Evolutionary conservation across 1,139 yeast genomes (phyloP).

Genomic region (Geotrichum siamense): DNA sequence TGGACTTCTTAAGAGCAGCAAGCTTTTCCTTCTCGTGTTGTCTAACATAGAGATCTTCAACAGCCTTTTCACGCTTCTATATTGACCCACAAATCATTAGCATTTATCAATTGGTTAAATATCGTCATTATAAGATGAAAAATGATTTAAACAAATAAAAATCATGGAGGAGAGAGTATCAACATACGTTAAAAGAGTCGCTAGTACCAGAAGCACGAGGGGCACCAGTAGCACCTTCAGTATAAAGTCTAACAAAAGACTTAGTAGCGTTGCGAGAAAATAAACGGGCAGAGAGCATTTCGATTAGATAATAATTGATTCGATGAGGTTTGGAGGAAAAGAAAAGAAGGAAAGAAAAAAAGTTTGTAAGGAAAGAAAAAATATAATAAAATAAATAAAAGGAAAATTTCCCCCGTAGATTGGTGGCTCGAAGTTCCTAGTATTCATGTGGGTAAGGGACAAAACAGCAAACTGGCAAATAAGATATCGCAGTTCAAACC

Average conservation of each 20-base stretch:
- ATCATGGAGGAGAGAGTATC: not conserved
- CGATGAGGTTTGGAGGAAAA: not conserved
- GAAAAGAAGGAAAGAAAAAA: not conserved
- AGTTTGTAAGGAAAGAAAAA: too few species aligned
- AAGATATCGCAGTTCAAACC: slow-evolving; percentile 4
- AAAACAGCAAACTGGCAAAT: slow-evolving; percentile 3
- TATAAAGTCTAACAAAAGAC: slow-evolving; percentile 39
- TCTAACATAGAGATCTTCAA: slow-evolving; percentile 58
- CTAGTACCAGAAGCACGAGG: slow-evolving; percentile 44
- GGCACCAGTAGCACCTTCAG: slow-evolving; percentile 51
- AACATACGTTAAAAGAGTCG: slow-evolving; percentile 47
- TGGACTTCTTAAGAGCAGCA: slow-evolving; percentile 39
- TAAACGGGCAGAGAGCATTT: slow-evolving; percentile 16
- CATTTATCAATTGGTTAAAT: too few species aligned
- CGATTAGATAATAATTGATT: not conserved
- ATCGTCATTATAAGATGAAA: too few species aligned
- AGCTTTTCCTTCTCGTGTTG: slow-evolving; percentile 58
- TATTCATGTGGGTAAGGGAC: slow-evolving; percentile 2
- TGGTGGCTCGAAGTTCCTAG: too few species aligned
- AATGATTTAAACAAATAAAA: not conserved
- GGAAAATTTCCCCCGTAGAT: not conserved
- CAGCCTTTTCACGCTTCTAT: slow-evolving; percentile 62
- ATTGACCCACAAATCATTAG: not conserved
- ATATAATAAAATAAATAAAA: too few species aligned
- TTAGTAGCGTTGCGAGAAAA: slow-evolving; percentile 13